Evolutionary conservation across 2,329 filamentous ascomycete species (phyloP).

Genomic region (Alternaria tenuissima): DNA sequence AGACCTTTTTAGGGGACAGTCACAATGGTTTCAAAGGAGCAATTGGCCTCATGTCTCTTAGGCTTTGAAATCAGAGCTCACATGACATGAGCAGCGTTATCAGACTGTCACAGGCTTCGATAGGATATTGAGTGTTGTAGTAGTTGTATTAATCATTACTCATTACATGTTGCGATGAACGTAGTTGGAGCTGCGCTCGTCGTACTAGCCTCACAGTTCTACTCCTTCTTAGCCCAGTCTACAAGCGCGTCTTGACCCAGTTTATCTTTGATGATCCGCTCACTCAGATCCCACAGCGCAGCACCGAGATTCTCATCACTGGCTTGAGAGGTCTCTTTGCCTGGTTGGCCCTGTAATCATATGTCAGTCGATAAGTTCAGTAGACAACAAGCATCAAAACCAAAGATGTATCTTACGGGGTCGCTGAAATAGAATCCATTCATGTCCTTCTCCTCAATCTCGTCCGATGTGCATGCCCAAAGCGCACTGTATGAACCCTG

Average conservation of each 20-base stretch:
- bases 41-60: neutral
- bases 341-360: slow-evolving; percentile 33
- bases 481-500: slow-evolving; percentile 57
- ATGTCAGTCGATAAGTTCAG: neutral
- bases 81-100: neutral
- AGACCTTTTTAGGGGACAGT: neutral
- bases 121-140: neutral
- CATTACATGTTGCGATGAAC: neutral
- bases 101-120: neutral
- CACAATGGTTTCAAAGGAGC: neutral
- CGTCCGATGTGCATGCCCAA: slow-evolving; percentile 51
- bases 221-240: slow-evolving; percentile 38
- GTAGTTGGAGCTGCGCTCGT: neutral
- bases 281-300: slow-evolving; percentile 54
- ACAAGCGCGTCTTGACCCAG: slow-evolving; percentile 52
- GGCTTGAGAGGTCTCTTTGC: slow-evolving; percentile 53
- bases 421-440: slow-evolving; percentile 57
- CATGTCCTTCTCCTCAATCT: slow-evolving; percentile 54
- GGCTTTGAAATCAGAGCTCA: neutral
- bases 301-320: slow-evolving; percentile 50
- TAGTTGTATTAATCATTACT: neutral
- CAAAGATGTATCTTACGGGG: slow-evolving; percentile 18
- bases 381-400: neutral
- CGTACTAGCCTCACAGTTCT: neutral
- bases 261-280: slow-evolving; percentile 53